Percentiles rank a stretch among this genome's conserved stretches.
Evolutionary conservation across 306 rosid species (phyloP).

Genomic region (Prunus davidiana): DNA sequence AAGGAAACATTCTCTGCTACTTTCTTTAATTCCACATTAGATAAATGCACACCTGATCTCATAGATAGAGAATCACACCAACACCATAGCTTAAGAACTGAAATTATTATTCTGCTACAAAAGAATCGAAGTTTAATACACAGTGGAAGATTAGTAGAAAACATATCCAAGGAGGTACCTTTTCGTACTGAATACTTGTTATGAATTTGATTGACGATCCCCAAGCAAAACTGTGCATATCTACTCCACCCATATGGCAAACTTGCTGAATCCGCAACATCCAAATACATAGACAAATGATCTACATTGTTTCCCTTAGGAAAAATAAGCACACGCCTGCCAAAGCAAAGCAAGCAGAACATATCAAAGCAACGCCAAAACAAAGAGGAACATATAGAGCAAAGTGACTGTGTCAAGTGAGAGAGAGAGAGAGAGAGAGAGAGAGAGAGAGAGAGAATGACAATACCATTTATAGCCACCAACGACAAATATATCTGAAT

Average conservation of each 20-base stretch:
- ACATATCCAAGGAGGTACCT: conserved; percentile 40
- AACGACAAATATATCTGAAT: conserved; percentile 68
- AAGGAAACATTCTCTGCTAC: neutral
- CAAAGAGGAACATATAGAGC: neutral
- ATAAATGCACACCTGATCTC: neutral
- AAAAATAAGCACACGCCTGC: conserved; percentile 87
- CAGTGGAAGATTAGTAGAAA: neutral
- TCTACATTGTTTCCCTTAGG: conserved; percentile 95
- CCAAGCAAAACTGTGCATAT: conserved; percentile 86
- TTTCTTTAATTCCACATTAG: neutral
- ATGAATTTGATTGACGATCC: conserved; percentile 62
- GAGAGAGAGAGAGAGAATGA: neutral
- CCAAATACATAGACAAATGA: conserved; percentile 83
- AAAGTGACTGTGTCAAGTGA: conserved; percentile 1
- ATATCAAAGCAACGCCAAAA: neutral
- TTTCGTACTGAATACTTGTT: conserved; percentile 69
- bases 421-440: neutral
- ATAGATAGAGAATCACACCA: neutral
- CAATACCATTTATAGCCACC: conserved; percentile 84
- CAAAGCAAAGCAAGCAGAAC: neutral
- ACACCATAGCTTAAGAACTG: neutral
- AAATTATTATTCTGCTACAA: neutral
- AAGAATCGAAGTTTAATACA: neutral
- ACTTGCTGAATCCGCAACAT: conserved; percentile 71
- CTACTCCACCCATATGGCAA: conserved; percentile 94